phyloP scores from a whole-genome alignment of 148 eudicot species.

The Chenopodium album region DNA sequence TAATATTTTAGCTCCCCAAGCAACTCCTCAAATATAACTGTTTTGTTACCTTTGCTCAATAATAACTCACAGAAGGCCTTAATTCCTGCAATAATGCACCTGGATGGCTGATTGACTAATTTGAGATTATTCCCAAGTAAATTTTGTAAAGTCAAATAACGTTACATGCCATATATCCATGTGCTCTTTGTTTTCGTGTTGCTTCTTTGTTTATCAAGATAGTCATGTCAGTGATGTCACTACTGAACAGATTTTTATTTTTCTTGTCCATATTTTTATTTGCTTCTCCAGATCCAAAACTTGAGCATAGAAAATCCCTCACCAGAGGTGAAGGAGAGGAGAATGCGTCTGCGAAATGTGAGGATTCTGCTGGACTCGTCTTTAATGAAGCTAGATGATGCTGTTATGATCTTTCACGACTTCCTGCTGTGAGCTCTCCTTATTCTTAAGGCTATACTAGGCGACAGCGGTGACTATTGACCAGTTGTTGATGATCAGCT shows the following conservation, averaged over 20 bases:
- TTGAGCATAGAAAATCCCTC: constrained; percentile 40
- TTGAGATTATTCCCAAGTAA: neutral
- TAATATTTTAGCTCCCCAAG: too few relatives aligned
- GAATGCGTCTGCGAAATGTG: constrained; percentile 30
- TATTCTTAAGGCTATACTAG: neutral
- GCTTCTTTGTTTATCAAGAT: neutral
- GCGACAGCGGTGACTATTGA: neutral
- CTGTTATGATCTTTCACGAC: constrained; percentile 73
- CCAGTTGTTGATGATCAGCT: neutral
- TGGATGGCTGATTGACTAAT: neutral
- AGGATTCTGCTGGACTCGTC: constrained; percentile 54
- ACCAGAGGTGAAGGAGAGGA: constrained; percentile 45
- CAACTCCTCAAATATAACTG: too few relatives aligned
- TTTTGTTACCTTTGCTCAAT: too few relatives aligned
- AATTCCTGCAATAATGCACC: too few relatives aligned
- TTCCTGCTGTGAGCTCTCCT: constrained; percentile 26
- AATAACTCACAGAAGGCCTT: neutral
- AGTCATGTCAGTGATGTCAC: neutral
- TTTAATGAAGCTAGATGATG: constrained; percentile 74
- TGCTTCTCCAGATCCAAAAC: constrained; percentile 41
- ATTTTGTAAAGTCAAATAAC: too few relatives aligned
- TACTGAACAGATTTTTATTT: neutral
- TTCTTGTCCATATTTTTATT: neutral
- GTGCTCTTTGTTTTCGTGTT: neutral
- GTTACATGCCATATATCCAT: neutral